Conservation (phyloP, 306 rosid genomes). For the Oxytropis ochrocephala region DNA sequence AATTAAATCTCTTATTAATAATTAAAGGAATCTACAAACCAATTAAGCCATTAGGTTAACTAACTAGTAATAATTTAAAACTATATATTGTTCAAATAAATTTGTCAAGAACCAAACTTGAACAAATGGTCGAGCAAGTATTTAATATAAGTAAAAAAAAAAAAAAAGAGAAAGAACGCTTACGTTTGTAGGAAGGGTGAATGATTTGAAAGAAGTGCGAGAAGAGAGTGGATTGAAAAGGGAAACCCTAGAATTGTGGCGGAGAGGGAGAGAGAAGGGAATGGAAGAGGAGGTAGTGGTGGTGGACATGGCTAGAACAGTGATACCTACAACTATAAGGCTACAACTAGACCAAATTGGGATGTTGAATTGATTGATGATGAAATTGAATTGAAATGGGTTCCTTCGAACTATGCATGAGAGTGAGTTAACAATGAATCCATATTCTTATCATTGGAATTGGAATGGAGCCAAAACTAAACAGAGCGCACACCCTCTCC, state of each 20-base stretch:
- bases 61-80: background rate
- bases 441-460: background rate
- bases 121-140: background rate
- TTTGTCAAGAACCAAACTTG: slow-evolving; percentile 4
- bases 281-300: slow-evolving; percentile 11
- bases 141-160: background rate
- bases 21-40: background rate
- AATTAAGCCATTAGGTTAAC: background rate
- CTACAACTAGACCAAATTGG: background rate
- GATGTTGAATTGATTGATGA: background rate
- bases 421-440: background rate
- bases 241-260: slow-evolving; percentile 25
- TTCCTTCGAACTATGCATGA: background rate
- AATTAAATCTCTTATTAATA: background rate
- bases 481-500: too few relatives aligned
- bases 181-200: slow-evolving; percentile 23
- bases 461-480: too few relatives aligned
- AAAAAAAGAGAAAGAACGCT: background rate
- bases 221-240: slow-evolving; percentile 8
- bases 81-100: background rate
- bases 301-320: slow-evolving; percentile 14
- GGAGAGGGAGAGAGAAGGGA: slow-evolving; percentile 21
- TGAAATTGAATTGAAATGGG: background rate
- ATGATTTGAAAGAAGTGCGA: slow-evolving; percentile 2
- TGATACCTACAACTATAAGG: background rate